Evolutionary conservation across 345 rosid genomes (phyloP), one percentile per base, ranked within the genome.

Genomic region (Melastoma malabathricum): DNA sequence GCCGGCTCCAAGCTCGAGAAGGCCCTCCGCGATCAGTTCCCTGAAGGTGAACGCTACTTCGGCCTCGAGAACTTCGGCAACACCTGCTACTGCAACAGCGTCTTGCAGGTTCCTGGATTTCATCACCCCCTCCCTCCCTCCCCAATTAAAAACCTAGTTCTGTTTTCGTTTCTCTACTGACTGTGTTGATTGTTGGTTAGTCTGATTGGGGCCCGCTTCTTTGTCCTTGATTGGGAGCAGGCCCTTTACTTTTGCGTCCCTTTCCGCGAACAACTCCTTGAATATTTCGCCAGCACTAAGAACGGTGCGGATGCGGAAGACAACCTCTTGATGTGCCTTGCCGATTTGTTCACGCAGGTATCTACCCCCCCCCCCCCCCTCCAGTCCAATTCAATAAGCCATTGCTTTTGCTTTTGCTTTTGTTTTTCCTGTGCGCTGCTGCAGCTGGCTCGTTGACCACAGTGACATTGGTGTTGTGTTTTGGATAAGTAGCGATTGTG

Each of bases 61-160:
- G 98, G 98, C 50, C 88, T 92, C 57, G 98, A 92, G 81, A 92
- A 92, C 70, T 92, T 87, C 68, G 98, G 98, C 64, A 92, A 92
- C 65, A 92, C 98, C 61, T 92, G 97, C 60, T 92, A 92, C 72
- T 92, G 98, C 58, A 92, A 92, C 70, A 87, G 95, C 80, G 97
- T 88, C 54, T 76, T 87, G 65, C 98, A 92, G 98, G 98, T 92
- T 47, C 18, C 10, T 5, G 45, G 19, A 1, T 3, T 16, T 25
- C 41, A 4, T 15, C 31, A 3, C 46, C 31, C 18, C 13, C 18
- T 5, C 15, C 23, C 6, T 47, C 27, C 16, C 15, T 41, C 22
- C 23, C 25, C 2, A 22, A 15, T 13, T 19, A 50, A 44, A 20
- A 17, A 15, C 38, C 20, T 23, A 43, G 29, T 13, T 43, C 9